These are phyloP conservation scores for Ustilago vetiveriae DNA, from an alignment of 1,284 basidiomycete species.

Conservation along the genomic window DNA sequence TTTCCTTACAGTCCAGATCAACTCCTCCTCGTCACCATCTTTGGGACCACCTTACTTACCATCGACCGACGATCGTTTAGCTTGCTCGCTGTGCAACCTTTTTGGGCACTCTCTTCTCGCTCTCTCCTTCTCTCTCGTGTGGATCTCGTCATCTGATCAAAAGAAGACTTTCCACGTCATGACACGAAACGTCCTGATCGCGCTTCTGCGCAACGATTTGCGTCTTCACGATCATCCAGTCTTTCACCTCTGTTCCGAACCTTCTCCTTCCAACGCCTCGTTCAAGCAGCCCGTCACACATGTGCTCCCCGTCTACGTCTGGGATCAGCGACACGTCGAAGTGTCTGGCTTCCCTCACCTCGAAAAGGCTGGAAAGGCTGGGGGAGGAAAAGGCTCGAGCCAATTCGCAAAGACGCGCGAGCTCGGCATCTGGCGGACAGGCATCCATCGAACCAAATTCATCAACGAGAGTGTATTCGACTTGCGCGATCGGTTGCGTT, in stretches of 20 bases:
- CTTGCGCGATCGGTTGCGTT: constrained; percentile 32
- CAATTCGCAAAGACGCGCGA: constrained; percentile 49
- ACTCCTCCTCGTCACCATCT: no score
- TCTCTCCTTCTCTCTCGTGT: constrained; percentile 8
- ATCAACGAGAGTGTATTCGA: constrained; percentile 56
- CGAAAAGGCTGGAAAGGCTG: constrained; percentile 26
- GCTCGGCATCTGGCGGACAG: constrained; percentile 50
- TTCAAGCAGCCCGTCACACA: constrained; percentile 54
- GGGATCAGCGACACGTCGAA: constrained; percentile 53
- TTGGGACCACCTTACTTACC: no score
- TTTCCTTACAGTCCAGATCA: no score
- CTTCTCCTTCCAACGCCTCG: constrained; percentile 18
- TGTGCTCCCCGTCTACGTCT: constrained; percentile 58
- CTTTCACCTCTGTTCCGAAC: constrained; percentile 49
- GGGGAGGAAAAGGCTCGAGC: constrained; percentile 16
- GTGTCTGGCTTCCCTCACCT: constrained; percentile 49
- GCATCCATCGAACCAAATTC: constrained; percentile 50
- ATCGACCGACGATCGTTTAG: no score
- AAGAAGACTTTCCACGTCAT: constrained; percentile 3
- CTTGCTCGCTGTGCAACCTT: not conserved
- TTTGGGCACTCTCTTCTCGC: not conserved
- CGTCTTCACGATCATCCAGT: constrained; percentile 60
- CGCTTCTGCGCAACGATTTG: constrained; percentile 55
- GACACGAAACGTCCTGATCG: constrained; percentile 47
- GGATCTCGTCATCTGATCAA: not conserved